phyloP scores from a whole-genome alignment of 805 yeast species.

The Pichia paraexigua region DNA sequence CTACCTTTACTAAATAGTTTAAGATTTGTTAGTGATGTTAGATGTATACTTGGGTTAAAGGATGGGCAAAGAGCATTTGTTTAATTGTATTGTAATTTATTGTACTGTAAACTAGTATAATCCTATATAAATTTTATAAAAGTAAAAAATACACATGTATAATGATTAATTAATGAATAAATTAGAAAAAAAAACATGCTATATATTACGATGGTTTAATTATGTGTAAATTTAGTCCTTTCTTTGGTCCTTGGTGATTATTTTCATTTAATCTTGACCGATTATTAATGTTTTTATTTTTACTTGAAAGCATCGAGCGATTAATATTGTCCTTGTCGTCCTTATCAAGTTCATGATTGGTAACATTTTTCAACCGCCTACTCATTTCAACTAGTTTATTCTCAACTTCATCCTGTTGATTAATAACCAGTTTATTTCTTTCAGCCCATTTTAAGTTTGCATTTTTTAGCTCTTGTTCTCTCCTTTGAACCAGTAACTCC shows the following conservation, averaged over 20 bases:
- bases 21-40: conserved; percentile 75
- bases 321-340: background rate
- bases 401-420: conserved; percentile 6
- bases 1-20: conserved; percentile 74
- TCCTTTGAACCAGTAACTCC: background rate
- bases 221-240: conserved; percentile 49
- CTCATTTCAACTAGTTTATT: conserved; percentile 3
- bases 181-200: background rate
- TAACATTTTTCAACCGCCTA: conserved; percentile 1
- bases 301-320: background rate
- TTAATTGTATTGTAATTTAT: background rate
- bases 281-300: background rate
- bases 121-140: background rate
- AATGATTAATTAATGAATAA: background rate
- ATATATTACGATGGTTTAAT: conserved; percentile 33
- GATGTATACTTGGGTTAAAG: conserved; percentile 67
- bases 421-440: background rate
- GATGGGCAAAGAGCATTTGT: conserved; percentile 60
- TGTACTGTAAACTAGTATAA: too few species aligned
- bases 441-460: background rate
- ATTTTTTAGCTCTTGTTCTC: background rate
- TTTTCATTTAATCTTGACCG: background rate
- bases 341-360: background rate
- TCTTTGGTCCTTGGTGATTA: conserved; percentile 4
- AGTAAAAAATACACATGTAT: background rate